Percentiles rank a stretch among this genome's conserved stretches.
phyloP scores from a whole-genome alignment of 345 rosid genomes.

The Rhodamnia rubescens region DNA sequence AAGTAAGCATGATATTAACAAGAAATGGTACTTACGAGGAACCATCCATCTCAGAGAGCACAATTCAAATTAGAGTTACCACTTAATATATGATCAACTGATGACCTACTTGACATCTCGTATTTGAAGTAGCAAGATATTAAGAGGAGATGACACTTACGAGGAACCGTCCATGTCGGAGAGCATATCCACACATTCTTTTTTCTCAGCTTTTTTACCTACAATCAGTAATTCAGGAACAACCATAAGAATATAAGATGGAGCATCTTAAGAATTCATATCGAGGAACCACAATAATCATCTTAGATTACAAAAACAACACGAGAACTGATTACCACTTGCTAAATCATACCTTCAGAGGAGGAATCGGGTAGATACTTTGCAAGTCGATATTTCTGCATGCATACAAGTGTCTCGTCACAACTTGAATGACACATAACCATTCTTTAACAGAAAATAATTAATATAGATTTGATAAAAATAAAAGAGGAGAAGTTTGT shows the following conservation, averaged over 20 bases:
- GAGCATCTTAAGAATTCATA: background rate
- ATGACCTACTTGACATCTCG: background rate
- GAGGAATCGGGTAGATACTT: conserved; percentile 96
- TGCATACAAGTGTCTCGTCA: conserved; percentile 8
- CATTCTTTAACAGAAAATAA: background rate
- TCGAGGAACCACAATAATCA: background rate
- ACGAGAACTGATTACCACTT: background rate
- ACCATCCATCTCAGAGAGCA: conserved; percentile 34
- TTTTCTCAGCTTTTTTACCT: conserved; percentile 90
- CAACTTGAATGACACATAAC: background rate
- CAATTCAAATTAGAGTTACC: background rate
- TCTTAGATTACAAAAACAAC: background rate
- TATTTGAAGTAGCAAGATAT: background rate
- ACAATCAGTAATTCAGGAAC: conserved; percentile 8
- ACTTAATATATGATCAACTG: background rate
- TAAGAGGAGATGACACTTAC: conserved; percentile 32
- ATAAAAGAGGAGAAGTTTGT: background rate
- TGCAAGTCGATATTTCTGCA: conserved; percentile 97
- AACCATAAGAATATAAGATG: conserved; percentile 5
- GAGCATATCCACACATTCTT: conserved; percentile 77
- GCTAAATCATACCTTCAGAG: conserved; percentile 54
- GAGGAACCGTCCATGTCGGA: conserved; percentile 87
- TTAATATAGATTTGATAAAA: background rate
- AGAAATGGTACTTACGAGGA: conserved; percentile 57
- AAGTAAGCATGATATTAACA: background rate